Conservation (phyloP, 83 land plant genomes). For the Diphasiastrum complanatum region DNA sequence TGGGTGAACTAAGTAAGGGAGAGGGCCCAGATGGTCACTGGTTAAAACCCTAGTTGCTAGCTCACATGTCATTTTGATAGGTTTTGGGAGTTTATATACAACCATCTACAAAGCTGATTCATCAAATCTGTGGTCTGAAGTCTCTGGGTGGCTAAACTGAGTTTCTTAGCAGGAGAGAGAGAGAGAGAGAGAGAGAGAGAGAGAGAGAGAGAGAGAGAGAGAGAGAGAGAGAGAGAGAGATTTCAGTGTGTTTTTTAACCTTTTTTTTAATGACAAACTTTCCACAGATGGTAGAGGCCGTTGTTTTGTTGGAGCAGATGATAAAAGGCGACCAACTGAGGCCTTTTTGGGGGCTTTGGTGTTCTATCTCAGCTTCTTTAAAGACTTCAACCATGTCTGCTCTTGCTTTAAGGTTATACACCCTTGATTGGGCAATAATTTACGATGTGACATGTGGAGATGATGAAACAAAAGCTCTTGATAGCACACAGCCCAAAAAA, state of each 20-base stretch:
- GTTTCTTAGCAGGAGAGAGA: no score
- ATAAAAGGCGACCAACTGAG: constrained; percentile 59
- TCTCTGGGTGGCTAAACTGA: no score
- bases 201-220: no score
- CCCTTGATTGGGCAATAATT: constrained; percentile 70
- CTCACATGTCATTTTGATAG: no score
- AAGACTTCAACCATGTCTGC: constrained; percentile 60
- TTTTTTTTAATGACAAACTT: constrained; percentile 16
- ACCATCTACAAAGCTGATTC: no score
- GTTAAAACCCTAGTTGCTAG: no score
- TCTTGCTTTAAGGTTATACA: constrained; percentile 63
- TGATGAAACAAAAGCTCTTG: constrained; percentile 23
- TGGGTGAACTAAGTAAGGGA: no score
- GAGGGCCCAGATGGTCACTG: no score
- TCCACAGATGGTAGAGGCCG: constrained; percentile 88
- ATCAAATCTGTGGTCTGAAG: no score
- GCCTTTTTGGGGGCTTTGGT: constrained; percentile 85
- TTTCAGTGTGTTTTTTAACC: neutral
- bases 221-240: no score
- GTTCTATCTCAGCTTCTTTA: constrained; percentile 78
- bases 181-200: no score
- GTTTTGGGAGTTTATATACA: no score
- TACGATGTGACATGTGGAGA: constrained; percentile 37
- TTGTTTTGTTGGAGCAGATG: constrained; percentile 64
- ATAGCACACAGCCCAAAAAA: neutral